Evolutionary conservation across 768 basidiomycete genomes (phyloP).

Genomic region (Hericium erinaceus): DNA sequence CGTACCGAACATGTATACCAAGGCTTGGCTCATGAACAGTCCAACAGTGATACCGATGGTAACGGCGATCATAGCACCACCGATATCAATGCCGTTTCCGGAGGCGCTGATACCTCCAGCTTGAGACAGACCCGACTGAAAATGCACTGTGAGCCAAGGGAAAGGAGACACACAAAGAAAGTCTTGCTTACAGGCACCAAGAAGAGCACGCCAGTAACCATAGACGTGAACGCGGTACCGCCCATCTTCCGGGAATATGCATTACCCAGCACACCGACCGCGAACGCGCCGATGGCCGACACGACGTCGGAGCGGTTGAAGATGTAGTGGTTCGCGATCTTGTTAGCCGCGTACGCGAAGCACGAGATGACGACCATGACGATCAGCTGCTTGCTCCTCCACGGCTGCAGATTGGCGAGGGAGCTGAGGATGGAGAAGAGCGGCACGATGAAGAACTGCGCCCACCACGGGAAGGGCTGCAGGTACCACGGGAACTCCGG

Average conservation of each 20-base stretch:
- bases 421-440: conserved; percentile 61
- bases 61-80: conserved; percentile 81
- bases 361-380: conserved; percentile 84
- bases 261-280: conserved; percentile 67
- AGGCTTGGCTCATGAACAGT: conserved; percentile 74
- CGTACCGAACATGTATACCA: conserved; percentile 76
- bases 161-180: neutral
- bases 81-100: conserved; percentile 73
- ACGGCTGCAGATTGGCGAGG: conserved; percentile 66
- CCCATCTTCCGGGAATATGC: conserved; percentile 71
- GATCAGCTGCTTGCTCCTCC: conserved; percentile 56
- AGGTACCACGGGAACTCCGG: conserved; percentile 61
- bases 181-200: conserved; percentile 60
- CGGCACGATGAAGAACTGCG: conserved; percentile 64
- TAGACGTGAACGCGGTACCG: conserved; percentile 80
- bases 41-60: conserved; percentile 86
- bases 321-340: conserved; percentile 72
- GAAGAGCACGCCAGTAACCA: conserved; percentile 86
- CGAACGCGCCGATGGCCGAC: conserved; percentile 75
- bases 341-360: conserved; percentile 66
- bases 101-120: conserved; percentile 80
- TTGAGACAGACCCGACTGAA: conserved; percentile 72
- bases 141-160: conserved; percentile 3
- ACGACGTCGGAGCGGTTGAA: conserved; percentile 76
- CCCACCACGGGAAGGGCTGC: conserved; percentile 72